Evolutionary conservation across 805 yeast genomes (phyloP).

Genomic region (Wickerhamiella azyma): DNA sequence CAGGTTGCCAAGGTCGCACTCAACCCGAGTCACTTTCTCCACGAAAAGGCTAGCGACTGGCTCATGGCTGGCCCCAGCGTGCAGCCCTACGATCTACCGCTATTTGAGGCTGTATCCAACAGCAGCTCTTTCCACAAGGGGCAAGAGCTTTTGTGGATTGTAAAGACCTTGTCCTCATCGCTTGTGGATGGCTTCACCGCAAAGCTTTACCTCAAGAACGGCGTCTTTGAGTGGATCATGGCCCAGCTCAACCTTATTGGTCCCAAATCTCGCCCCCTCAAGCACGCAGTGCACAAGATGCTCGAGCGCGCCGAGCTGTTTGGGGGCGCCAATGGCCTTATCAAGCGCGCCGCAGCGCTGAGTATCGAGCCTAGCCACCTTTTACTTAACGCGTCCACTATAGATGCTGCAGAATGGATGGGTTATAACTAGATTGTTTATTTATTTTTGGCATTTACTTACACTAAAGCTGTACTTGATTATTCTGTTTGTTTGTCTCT

Average conservation of each 20-base stretch:
- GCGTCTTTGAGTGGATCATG: constrained; percentile 55
- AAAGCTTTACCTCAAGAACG: constrained; percentile 35
- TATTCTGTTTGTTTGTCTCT: too few species aligned
- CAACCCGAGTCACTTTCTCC: constrained; percentile 61
- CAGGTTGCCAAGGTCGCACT: constrained; percentile 42
- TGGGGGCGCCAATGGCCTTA: constrained; percentile 12
- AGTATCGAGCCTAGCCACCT: background rate
- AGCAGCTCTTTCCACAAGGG: constrained; percentile 29
- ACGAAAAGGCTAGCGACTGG: constrained; percentile 58
- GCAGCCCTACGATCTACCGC: constrained; percentile 32
- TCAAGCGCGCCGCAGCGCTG: constrained; percentile 14
- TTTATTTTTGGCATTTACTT: background rate
- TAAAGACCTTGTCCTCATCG: constrained; percentile 37
- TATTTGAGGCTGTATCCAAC: constrained; percentile 20
- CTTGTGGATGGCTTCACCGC: constrained; percentile 39
- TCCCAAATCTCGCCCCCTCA: constrained; percentile 9
- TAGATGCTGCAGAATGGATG: constrained; percentile 6
- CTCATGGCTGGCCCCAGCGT: constrained; percentile 42
- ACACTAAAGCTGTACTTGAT: background rate
- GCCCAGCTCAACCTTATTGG: constrained; percentile 23
- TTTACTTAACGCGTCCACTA: background rate
- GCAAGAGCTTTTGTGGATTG: constrained; percentile 53
- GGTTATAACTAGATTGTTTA: background rate
- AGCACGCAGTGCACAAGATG: constrained; percentile 10
- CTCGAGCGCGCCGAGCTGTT: constrained; percentile 14